Conservation (phyloP, 345 rosid genomes). For the Clarkia xantiana region DNA sequence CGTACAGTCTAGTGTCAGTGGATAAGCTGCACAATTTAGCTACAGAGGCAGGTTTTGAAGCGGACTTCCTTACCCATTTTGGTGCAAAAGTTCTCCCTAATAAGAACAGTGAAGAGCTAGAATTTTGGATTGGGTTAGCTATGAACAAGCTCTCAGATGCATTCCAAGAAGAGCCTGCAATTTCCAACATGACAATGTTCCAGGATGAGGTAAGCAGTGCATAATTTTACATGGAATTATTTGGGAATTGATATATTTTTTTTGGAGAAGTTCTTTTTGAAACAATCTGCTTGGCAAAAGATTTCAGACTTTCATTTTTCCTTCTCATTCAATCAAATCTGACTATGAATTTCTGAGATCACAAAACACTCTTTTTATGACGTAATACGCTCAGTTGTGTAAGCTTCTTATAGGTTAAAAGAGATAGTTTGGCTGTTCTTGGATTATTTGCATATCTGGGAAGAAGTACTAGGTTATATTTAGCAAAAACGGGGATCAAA, state of each 20-base stretch:
- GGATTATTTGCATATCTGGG: slow-evolving; percentile 63
- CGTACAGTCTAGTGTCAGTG: slow-evolving; percentile 28
- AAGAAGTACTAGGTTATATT: slow-evolving; percentile 33
- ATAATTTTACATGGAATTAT: neutral
- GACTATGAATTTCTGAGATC: neutral
- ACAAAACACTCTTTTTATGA: neutral
- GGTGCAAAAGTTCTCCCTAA: slow-evolving; percentile 34
- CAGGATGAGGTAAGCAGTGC: slow-evolving; percentile 23
- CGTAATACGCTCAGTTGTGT: neutral
- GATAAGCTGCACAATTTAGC: slow-evolving; percentile 44
- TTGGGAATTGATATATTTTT: neutral
- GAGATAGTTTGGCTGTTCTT: slow-evolving; percentile 40
- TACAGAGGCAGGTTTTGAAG: slow-evolving; percentile 52
- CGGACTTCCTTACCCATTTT: slow-evolving; percentile 37
- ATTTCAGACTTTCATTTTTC: too few species aligned
- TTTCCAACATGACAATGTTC: slow-evolving; percentile 8
- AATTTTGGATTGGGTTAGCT: slow-evolving; percentile 66
- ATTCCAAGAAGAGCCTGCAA: slow-evolving; percentile 24
- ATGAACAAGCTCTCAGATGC: slow-evolving; percentile 39
- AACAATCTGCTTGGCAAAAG: too few species aligned
- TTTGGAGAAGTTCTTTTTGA: neutral
- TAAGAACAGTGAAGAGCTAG: slow-evolving; percentile 39
- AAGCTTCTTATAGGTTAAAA: slow-evolving; percentile 24
- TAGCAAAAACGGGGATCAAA: slow-evolving; percentile 33
- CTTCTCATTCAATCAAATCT: neutral